Evolutionary conservation across 345 rosid species (phyloP).

Genomic region (Populus deltoides): DNA sequence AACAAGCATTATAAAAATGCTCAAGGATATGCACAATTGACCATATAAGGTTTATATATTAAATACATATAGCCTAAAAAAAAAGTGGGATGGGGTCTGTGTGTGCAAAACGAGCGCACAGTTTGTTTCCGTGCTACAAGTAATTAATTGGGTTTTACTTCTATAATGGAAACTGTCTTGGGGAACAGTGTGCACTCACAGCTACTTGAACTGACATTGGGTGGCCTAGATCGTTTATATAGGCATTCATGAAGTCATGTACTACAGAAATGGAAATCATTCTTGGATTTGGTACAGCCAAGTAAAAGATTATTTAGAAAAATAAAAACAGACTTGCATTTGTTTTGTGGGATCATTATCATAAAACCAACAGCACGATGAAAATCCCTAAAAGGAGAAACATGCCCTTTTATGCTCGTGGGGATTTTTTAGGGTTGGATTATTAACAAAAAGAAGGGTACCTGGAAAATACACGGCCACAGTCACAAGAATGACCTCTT

Average conservation of each 20-base stretch:
- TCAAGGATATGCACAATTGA: slow-evolving; percentile 23
- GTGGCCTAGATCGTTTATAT: slow-evolving; percentile 17
- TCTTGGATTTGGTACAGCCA: slow-evolving; percentile 29
- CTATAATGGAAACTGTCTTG: slow-evolving; percentile 14
- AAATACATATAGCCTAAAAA: slow-evolving; percentile 11
- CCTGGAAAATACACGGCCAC: slow-evolving; percentile 95
- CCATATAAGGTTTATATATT: slow-evolving; percentile 10
- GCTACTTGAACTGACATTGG: slow-evolving; percentile 11
- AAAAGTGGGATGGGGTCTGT: slow-evolving; percentile 20
- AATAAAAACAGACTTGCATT: background rate
- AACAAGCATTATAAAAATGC: slow-evolving; percentile 37
- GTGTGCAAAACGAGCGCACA: background rate
- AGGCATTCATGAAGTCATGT: slow-evolving; percentile 10
- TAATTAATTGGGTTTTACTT: slow-evolving; percentile 15
- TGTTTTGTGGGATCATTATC: background rate
- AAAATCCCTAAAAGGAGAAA: background rate
- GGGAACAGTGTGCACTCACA: slow-evolving; percentile 20
- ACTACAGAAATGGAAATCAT: slow-evolving; percentile 17
- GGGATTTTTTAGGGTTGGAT: slow-evolving; percentile 14
- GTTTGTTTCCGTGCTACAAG: slow-evolving; percentile 2
- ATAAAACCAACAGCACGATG: background rate
- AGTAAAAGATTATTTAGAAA: background rate
- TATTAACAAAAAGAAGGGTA: slow-evolving; percentile 3
- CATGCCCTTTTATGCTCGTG: background rate
- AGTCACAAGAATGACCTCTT: slow-evolving; percentile 84